Conservation (phyloP, 2,329 filamentous ascomycete genomes). For the Paraphaeosphaeria sporulosa region DNA sequence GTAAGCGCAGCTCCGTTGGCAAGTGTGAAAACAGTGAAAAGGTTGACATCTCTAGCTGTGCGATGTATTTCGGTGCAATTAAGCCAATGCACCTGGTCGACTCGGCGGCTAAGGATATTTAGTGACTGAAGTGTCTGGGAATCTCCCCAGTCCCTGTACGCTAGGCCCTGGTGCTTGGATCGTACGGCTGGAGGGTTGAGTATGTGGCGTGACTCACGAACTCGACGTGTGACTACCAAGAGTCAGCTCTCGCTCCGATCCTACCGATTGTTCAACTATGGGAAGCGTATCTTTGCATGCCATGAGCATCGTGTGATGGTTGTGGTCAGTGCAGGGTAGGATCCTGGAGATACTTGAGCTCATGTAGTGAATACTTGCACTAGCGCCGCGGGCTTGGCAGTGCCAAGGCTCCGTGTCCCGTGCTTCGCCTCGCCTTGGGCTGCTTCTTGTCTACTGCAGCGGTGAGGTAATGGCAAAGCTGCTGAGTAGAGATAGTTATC, state of each 20-base stretch:
- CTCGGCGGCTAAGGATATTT: not conserved
- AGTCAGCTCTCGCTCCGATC: not conserved
- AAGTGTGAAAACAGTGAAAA: conserved; percentile 19
- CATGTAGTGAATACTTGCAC: not conserved
- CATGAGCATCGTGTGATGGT: not conserved
- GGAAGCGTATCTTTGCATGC: not conserved
- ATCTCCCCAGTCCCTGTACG: not conserved
- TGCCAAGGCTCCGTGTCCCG: not conserved
- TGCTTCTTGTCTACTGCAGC: too few relatives aligned
- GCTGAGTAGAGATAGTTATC: too few relatives aligned
- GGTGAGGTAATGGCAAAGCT: too few relatives aligned
- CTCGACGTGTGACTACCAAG: not conserved
- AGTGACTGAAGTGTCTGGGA: not conserved
- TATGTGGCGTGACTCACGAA: not conserved
- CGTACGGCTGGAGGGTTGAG: not conserved
- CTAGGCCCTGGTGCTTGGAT: not conserved
- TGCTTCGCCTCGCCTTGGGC: not conserved
- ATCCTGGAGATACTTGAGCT: not conserved
- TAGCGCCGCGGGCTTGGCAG: not conserved
- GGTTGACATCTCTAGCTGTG: conserved; percentile 9
- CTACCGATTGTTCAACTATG: not conserved
- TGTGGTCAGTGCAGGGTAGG: not conserved
- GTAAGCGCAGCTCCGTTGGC: conserved; percentile 16
- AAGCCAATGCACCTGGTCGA: not conserved
- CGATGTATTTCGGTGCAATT: not conserved